Evolutionary conservation across 2,329 filamentous ascomycete genomes (phyloP).

Genomic region (Penicillium olsonii): DNA sequence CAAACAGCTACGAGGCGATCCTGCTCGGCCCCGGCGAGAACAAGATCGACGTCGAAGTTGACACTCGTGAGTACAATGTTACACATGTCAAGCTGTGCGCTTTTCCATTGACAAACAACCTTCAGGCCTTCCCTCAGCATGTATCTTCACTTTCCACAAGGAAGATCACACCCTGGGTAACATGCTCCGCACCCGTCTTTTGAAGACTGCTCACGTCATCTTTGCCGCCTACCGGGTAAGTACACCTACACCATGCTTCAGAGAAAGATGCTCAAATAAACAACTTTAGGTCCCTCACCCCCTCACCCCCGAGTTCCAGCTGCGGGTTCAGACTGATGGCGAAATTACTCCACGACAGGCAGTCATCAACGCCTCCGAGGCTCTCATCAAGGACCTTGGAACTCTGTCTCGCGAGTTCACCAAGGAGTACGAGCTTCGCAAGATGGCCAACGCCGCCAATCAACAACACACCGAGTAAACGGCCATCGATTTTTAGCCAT

Average conservation of each 20-base stretch:
- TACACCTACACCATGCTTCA: not conserved
- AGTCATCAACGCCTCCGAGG: conserved; percentile 75
- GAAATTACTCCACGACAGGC: conserved; percentile 85
- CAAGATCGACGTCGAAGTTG: conserved; percentile 85
- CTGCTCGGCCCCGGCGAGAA: conserved; percentile 84
- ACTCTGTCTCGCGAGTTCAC: conserved; percentile 85
- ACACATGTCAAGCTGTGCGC: not conserved
- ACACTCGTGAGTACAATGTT: conserved; percentile 70
- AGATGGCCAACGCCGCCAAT: conserved; percentile 70
- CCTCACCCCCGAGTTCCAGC: conserved; percentile 57
- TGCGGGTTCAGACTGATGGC: conserved; percentile 92
- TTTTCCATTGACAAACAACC: conserved; percentile 5
- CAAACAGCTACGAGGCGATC: conserved; percentile 84
- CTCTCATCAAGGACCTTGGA: conserved; percentile 78
- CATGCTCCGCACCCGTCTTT: conserved; percentile 80
- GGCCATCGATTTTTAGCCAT: not conserved
- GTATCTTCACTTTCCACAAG: conserved; percentile 92
- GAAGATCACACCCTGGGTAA: conserved; percentile 97
- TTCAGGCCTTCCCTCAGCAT: conserved; percentile 86
- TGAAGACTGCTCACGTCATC: conserved; percentile 78
- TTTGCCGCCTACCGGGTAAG: conserved; percentile 90
- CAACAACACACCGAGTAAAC: conserved; percentile 47
- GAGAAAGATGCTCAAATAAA: not conserved
- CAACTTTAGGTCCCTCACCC: conserved; percentile 45
- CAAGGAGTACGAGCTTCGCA: conserved; percentile 85